Evolutionary conservation across 495 filamentous ascomycete species (phyloP).

Genomic region (Penicillium maclennaniae): DNA sequence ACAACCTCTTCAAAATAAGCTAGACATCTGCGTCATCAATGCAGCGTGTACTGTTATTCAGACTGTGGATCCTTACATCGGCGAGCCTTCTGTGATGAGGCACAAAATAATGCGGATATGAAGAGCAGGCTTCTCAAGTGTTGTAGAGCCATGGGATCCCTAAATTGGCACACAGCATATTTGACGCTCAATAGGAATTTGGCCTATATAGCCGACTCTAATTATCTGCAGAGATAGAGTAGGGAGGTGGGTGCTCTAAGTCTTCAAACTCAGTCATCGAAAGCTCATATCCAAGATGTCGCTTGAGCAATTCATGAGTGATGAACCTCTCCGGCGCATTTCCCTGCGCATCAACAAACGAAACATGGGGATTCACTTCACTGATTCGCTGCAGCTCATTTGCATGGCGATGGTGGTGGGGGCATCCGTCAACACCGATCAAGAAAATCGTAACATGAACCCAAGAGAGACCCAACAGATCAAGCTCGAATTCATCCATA

Average conservation of each 20-base stretch:
- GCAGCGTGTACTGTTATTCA: too few relatives aligned
- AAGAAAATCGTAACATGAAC: constrained; percentile 48
- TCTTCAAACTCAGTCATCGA: constrained; percentile 41
- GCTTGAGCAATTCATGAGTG: constrained; percentile 46
- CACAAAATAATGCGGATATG: too few relatives aligned
- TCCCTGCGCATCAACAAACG: constrained; percentile 48
- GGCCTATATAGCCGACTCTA: neutral
- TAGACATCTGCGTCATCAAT: too few relatives aligned
- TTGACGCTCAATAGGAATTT: neutral
- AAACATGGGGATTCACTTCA: constrained; percentile 44
- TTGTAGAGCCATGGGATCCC: too few relatives aligned
- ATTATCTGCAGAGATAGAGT: neutral
- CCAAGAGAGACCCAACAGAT: constrained; percentile 43
- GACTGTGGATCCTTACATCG: too few relatives aligned
- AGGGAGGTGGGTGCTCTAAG: constrained; percentile 12
- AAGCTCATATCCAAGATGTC: constrained; percentile 44
- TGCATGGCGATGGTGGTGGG: constrained; percentile 47
- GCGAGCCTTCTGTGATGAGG: too few relatives aligned
- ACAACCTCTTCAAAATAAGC: too few relatives aligned
- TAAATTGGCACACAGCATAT: too few relatives aligned
- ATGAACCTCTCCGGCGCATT: constrained; percentile 44
- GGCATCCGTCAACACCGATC: constrained; percentile 47
- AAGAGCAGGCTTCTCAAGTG: too few relatives aligned
- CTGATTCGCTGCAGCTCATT: constrained; percentile 46
- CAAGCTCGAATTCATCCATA: constrained; percentile 50